These are phyloP conservation scores for Eustoma russellianum DNA, from an alignment of 257 asterid species.

Conservation along the genomic window DNA sequence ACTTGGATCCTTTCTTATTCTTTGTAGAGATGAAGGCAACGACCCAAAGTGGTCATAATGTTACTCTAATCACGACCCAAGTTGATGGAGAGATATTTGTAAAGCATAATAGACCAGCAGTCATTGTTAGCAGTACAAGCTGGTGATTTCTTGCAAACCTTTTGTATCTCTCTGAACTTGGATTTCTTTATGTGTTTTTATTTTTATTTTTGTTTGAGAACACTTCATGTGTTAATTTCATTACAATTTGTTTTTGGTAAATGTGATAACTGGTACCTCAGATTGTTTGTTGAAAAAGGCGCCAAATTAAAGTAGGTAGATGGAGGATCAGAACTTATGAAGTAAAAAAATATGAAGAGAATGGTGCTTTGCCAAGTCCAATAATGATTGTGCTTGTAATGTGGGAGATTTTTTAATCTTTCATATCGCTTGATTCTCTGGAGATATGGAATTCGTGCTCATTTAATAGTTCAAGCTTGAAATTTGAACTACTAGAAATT, in stretches of 20 bases:
- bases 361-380: no score
- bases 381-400: no score
- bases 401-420: no score
- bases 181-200: no score
- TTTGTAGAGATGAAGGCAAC: constrained; percentile 34
- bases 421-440: background rate
- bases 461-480: background rate
- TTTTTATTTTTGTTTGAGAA: no score
- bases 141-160: constrained; percentile 40
- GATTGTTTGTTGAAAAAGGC: no score
- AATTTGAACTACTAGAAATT: background rate
- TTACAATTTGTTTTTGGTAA: no score
- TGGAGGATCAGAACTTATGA: no score
- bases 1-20: constrained; percentile 7
- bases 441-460: background rate
- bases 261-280: no score
- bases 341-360: no score
- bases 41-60: constrained; percentile 28
- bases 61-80: constrained; percentile 57
- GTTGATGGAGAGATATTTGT: constrained; percentile 40
- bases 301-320: no score
- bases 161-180: background rate
- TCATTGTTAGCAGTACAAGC: constrained; percentile 94
- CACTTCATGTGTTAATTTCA: background rate
- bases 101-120: constrained; percentile 81